Base-by-base conservation (phyloP, 2,329 filamentous ascomycete species). In the Bretziella fagacearum region DNA sequence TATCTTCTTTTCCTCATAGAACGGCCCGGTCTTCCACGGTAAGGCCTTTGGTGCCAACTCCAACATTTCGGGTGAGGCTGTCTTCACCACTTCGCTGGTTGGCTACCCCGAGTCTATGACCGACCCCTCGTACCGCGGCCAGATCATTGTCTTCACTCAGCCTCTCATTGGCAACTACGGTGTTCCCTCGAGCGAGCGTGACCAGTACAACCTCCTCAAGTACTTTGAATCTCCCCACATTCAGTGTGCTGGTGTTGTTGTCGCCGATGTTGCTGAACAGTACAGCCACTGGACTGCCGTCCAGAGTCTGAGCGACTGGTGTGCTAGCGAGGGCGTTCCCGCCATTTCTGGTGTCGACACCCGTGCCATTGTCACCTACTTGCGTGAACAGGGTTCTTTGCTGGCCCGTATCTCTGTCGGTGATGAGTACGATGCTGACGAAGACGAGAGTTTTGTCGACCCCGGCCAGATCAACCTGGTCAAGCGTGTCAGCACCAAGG, bases 211-310 rank as follows among this genome's bases (percentile, higher is more conserved):
- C 57, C 76, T 98, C 51, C 73, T 96, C 62, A 91, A 91, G 68
- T 93, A 96, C 71, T 98, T 98, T 59, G 91, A 98, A 67, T 95
- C 86, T 23, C 91, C 91, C 46, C 85, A 96, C 66, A 87, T 98
- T 55, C 91, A 98, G 70, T 93, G 89, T 51, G 84, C 84, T 52
- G 91, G 87, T 64, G 82, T 98, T 44, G 89, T 98, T 40, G 91
- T 98, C 46, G 85, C 89, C 57, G 91, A 98, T 61, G 86, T 89
- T 53, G 89, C 91, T 37, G 72, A 84, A 62, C 76, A 87, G 62
- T 95, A 96, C 73, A 94, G 86, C 65, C 91, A 98, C 62, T 98
- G 91, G 91, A 96, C 91, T 52, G 91, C 91, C 29, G 89, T 98
- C 8, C 85, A 98, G 73, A 87, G 84, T 58, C 67, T 98, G 58